Evolutionary conservation across 2,329 filamentous ascomycete genomes (phyloP), one percentile per base, ranked within the genome.

Genomic region (Monilinia laxa): DNA sequence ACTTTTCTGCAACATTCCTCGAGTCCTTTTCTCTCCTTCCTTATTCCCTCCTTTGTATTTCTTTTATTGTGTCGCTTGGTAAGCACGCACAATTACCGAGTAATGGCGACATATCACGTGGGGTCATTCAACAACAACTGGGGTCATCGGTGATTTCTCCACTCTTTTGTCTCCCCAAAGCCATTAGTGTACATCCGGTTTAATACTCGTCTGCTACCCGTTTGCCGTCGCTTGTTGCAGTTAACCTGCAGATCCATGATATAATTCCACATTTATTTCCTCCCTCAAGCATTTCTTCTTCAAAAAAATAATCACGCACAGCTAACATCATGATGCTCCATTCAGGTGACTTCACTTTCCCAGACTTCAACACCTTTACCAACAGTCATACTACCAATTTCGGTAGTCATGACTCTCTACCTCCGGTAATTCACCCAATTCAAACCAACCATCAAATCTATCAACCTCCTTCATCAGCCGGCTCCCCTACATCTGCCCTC

Each of bases 301-400:
- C 62, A 40, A 51, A 25, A 59, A 68, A 71, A 65, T 65, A 72
- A 69, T 40, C 40, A 42, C 16, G 59, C 63, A 72, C 28, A 74
- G 72, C 74, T 76, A 68, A 76, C 68, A 60, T 69, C 68, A 66
- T 68, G 54, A 72, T 69, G 55, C 67, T 65, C 51, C 70, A 68
- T 62, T 67, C 68, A 76, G 74, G 69, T 68, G 73, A 76, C 49
- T 76, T 76, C 68, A 60, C 63, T 23, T 77, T 76, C 65, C 68
- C 73, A 18, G 74, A 76, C 58, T 76, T 76, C 67, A 70, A 69
- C 42, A 62, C 68, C 45, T 76, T 73, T 57, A 62, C 71, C 59
- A 58, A 45, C 23, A 58, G 25, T 7, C 70, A 69, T n/a, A 25
- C 62, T 54, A 60, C 68, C 40, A 68, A 62, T 55, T 74, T 70